A percentile compares a stretch with the other conserved stretches of the same genome.
These are phyloP conservation scores for Boletus speciosus DNA, from an alignment of 768 basidiomycete species.

Conservation along the genomic window DNA sequence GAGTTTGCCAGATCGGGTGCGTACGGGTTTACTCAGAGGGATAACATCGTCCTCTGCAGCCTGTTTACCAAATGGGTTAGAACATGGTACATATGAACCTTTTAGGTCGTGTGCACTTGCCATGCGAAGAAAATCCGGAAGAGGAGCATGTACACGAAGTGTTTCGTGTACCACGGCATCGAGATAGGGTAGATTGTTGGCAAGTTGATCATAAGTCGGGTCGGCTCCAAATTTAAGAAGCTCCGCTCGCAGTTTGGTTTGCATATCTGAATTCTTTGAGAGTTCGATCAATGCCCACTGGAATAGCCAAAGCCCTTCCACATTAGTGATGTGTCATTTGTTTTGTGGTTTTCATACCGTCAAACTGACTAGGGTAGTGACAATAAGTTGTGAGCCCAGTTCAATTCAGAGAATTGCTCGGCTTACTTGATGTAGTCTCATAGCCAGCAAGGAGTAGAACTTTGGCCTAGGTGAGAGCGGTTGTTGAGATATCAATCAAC, in stretches of 20 bases:
- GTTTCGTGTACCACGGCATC: slow-evolving; percentile 49
- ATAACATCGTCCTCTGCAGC: slow-evolving; percentile 54
- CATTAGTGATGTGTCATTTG: neutral
- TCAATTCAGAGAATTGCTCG: neutral
- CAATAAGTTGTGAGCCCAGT: neutral
- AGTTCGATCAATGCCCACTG: slow-evolving; percentile 59
- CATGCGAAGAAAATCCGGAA: slow-evolving; percentile 23
- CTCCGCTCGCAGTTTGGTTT: slow-evolving; percentile 49
- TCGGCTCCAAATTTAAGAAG: slow-evolving; percentile 43
- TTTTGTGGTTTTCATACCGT: slow-evolving; percentile 1
- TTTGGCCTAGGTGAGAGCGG: slow-evolving; percentile 23
- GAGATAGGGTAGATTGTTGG: slow-evolving; percentile 49
- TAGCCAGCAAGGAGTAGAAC: too few relatives aligned
- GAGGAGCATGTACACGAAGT: slow-evolving; percentile 43
- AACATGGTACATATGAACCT: neutral
- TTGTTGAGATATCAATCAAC: neutral
- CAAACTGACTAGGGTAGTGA: slow-evolving; percentile 3
- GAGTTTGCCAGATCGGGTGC: slow-evolving; percentile 37
- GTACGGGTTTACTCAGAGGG: slow-evolving; percentile 52
- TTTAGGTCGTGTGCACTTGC: neutral
- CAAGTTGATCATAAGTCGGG: slow-evolving; percentile 54
- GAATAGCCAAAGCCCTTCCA: neutral
- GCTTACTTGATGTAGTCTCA: too few relatives aligned
- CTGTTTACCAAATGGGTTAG: slow-evolving; percentile 26
- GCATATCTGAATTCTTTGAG: slow-evolving; percentile 40